phyloP scores from a whole-genome alignment of 1,139 yeast genomes.

The Suhomyces taliae region DNA sequence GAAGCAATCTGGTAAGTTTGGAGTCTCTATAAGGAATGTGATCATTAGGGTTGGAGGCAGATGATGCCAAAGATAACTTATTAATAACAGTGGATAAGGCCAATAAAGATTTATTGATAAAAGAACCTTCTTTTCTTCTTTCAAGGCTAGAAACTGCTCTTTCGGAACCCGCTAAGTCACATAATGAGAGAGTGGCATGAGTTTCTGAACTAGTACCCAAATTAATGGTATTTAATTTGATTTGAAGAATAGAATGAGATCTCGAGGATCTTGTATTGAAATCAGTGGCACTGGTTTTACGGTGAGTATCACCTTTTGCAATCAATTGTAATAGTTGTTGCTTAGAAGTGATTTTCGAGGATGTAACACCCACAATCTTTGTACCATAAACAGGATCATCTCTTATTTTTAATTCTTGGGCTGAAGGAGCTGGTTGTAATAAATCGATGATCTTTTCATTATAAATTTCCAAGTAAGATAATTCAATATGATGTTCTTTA shows the following conservation, averaged over 20 bases:
- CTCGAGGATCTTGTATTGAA: slow-evolving; percentile 83
- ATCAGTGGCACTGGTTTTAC: slow-evolving; percentile 88
- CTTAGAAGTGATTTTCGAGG: slow-evolving; percentile 55
- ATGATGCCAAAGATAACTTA: slow-evolving; percentile 53
- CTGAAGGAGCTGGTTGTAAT: slow-evolving; percentile 31
- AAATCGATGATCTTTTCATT: slow-evolving; percentile 84
- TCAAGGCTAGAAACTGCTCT: slow-evolving; percentile 80
- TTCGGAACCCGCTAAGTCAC: slow-evolving; percentile 97
- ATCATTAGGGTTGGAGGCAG: slow-evolving; percentile 25
- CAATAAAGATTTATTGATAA: slow-evolving; percentile 82
- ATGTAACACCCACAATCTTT: slow-evolving; percentile 71
- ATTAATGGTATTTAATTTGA: slow-evolving; percentile 53
- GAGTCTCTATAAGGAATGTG: slow-evolving; percentile 94
- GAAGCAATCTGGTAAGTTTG: slow-evolving; percentile 80
- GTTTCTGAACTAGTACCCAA: slow-evolving; percentile 41
- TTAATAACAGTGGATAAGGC: slow-evolving; percentile 90
- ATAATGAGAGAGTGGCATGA: slow-evolving; percentile 71
- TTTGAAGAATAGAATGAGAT: slow-evolving; percentile 87
- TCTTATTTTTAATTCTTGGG: slow-evolving; percentile 63
- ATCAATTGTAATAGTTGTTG: slow-evolving; percentile 64
- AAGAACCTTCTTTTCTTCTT: slow-evolving; percentile 89
- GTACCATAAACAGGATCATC: slow-evolving; percentile 77
- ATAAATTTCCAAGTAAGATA: slow-evolving; percentile 85
- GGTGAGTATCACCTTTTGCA: slow-evolving; percentile 65
- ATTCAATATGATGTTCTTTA: slow-evolving; percentile 46